phyloP scores from a whole-genome alignment of 2,329 filamentous ascomycete species.

The Periconia digitata region DNA sequence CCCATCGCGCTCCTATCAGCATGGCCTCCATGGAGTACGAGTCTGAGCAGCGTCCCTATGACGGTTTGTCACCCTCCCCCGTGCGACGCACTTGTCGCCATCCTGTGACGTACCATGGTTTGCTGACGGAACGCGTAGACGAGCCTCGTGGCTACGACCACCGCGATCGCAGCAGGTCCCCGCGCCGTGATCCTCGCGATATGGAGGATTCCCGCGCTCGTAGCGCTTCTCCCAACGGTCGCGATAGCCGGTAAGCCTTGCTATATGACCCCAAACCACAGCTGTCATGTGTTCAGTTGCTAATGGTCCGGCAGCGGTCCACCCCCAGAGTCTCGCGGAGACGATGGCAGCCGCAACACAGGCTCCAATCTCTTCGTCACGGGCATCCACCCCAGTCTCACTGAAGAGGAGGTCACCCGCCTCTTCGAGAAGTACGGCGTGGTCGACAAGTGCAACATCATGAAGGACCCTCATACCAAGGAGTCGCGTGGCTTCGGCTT shows the following conservation, averaged over 20 bases:
- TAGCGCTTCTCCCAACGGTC: conserved; percentile 65
- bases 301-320: conserved; percentile 47
- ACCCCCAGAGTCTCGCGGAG: conserved; percentile 50
- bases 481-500: conserved; percentile 99
- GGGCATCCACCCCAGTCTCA: conserved; percentile 90
- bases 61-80: conserved; percentile 54
- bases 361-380: conserved; percentile 99
- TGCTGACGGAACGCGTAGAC: conserved; percentile 43
- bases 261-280: background rate
- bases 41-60: conserved; percentile 65
- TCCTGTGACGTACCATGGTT: conserved; percentile 4
- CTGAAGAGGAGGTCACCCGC: conserved; percentile 85
- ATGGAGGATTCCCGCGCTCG: conserved; percentile 61
- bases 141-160: conserved; percentile 64
- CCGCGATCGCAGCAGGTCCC: conserved; percentile 69
- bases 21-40: conserved; percentile 65
- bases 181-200: conserved; percentile 54
- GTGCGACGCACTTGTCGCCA: conserved; percentile 3
- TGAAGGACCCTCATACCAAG: conserved; percentile 97
- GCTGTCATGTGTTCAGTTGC: conserved; percentile 4
- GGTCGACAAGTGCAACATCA: conserved; percentile 99
- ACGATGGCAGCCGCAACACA: conserved; percentile 84
- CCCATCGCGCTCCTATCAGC: conserved; percentile 23
- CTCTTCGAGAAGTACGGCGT: conserved; percentile 99
- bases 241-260: conserved; percentile 44